Percentiles rank a stretch among this genome's conserved stretches.
phyloP scores from a whole-genome alignment of 495 filamentous ascomycete genomes.

The Hypoxylon fragiforme region DNA sequence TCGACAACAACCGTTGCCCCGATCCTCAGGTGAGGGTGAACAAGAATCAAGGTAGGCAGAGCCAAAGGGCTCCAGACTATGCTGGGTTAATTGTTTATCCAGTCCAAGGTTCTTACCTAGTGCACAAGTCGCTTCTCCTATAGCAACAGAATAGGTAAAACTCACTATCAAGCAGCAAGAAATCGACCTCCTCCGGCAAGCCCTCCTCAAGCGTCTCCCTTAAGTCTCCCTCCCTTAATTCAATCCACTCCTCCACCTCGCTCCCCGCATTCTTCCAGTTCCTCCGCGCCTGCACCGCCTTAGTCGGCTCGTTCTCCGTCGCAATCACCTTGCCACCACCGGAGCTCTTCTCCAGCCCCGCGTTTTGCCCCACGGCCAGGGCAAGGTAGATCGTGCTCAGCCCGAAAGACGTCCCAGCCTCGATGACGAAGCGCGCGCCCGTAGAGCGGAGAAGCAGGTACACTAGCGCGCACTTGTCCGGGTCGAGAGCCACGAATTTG shows the following conservation, averaged over 20 bases:
- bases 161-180: slow-evolving; percentile 60
- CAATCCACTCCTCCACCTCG: slow-evolving; percentile 49
- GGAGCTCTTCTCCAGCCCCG: background rate
- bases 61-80: slow-evolving; percentile 59
- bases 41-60: slow-evolving; percentile 52
- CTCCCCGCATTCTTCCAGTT: slow-evolving; percentile 54
- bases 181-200: slow-evolving; percentile 50
- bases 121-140: background rate
- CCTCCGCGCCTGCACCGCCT: slow-evolving; percentile 48
- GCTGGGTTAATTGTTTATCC: slow-evolving; percentile 1
- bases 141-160: background rate
- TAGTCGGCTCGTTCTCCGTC: slow-evolving; percentile 56
- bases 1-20: slow-evolving; percentile 58
- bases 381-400: slow-evolving; percentile 65
- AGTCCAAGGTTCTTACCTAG: too few relatives aligned
- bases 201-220: slow-evolving; percentile 51
- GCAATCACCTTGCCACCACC: slow-evolving; percentile 51
- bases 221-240: slow-evolving; percentile 58
- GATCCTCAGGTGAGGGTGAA: slow-evolving; percentile 47
- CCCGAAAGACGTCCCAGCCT: slow-evolving; percentile 62
- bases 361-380: slow-evolving; percentile 53
- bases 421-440: slow-evolving; percentile 54
- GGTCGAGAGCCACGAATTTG: slow-evolving; percentile 56
- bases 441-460: slow-evolving; percentile 50
- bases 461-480: slow-evolving; percentile 55